phyloP scores from a whole-genome alignment of 208 protist species.

The Wallacemonas sp. region DNA sequence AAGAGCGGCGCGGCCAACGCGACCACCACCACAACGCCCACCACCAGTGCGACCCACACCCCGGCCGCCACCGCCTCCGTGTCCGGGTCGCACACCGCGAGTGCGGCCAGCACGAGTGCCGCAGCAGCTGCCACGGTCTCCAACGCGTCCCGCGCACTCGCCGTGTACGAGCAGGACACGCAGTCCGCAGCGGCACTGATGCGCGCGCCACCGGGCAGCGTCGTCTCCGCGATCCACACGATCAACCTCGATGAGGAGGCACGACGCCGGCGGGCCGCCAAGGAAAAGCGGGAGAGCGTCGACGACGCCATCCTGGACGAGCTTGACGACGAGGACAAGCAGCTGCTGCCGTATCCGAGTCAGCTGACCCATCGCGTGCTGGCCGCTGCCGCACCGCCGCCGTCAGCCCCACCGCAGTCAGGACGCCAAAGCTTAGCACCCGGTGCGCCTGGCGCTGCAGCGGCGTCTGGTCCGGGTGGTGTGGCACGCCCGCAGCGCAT shows the following conservation, averaged over 20 bases:
- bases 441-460: no score
- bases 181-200: constrained; percentile 14
- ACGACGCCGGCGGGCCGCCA: constrained; percentile 20
- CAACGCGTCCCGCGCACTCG: constrained; percentile 6
- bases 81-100: neutral
- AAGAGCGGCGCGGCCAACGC: neutral
- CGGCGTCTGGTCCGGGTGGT: no score
- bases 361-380: constrained; percentile 37
- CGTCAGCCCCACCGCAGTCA: no score
- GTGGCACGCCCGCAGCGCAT: no score
- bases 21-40: no score
- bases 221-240: constrained; percentile 34
- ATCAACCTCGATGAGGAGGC: constrained; percentile 30
- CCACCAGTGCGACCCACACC: no score
- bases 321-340: neutral
- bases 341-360: constrained; percentile 40
- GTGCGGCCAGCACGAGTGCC: neutral
- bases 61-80: no score
- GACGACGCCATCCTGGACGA: constrained; percentile 1
- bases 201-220: constrained; percentile 13
- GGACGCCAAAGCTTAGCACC: no score
- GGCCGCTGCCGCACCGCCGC: neutral
- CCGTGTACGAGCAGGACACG: constrained; percentile 2
- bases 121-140: neutral
- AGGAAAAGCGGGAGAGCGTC: constrained; percentile 19